Conservation (phyloP, 2,329 filamentous ascomycete species). For the Arthrinium phaeospermum region DNA sequence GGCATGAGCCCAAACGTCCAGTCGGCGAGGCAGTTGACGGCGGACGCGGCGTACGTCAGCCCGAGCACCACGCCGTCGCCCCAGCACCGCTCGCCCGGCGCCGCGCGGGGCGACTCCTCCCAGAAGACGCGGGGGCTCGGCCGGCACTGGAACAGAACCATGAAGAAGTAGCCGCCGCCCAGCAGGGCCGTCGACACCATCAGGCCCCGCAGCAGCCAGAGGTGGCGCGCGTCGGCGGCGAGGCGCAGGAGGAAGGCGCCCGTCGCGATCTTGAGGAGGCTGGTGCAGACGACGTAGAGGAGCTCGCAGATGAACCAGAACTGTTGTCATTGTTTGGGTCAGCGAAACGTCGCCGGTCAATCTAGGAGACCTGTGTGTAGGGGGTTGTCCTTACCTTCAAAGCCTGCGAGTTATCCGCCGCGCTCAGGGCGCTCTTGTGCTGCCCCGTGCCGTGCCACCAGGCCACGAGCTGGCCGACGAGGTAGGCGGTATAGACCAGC, state of each 20-base stretch:
- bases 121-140: slow-evolving; percentile 10
- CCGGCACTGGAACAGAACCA: slow-evolving; percentile 21
- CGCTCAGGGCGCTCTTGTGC: background rate
- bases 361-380: no score
- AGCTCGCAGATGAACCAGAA: slow-evolving; percentile 23
- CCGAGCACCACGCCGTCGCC: slow-evolving; percentile 18
- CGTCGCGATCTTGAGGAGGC: slow-evolving; percentile 20
- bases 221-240: slow-evolving; percentile 16
- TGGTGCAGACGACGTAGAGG: slow-evolving; percentile 20
- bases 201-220: slow-evolving; percentile 18
- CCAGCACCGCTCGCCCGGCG: slow-evolving; percentile 18
- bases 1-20: slow-evolving; percentile 20
- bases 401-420: background rate
- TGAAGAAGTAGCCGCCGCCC: slow-evolving; percentile 21
- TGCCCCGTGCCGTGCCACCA: background rate
- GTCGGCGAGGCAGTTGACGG: slow-evolving; percentile 19
- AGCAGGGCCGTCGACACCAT: slow-evolving; percentile 14
- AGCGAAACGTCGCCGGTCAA: no score
- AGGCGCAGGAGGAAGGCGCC: slow-evolving; percentile 20
- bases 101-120: slow-evolving; percentile 16
- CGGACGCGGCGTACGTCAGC: slow-evolving; percentile 15
- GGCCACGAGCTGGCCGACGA: background rate
- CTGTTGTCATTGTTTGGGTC: no score
- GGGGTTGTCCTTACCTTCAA: slow-evolving; percentile 10
- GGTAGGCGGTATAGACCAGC: background rate